Conservation (phyloP, 805 yeast species). For the Kodamaea nitidulidarum region DNA sequence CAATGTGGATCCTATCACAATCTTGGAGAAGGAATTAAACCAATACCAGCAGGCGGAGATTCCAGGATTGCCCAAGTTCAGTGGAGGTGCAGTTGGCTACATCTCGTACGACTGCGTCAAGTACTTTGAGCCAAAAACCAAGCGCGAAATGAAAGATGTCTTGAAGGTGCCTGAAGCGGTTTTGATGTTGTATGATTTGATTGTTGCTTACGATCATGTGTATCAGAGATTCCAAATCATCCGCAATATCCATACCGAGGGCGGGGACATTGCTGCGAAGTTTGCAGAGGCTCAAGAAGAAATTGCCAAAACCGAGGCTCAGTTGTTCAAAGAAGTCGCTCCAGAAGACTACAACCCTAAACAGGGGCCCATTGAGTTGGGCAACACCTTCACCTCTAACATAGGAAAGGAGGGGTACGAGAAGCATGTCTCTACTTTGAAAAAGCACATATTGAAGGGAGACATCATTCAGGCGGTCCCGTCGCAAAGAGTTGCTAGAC, state of each 20-base stretch:
- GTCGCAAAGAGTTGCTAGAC: conserved; percentile 93
- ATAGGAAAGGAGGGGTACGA: conserved; percentile 95
- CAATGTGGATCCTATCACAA: conserved; percentile 74
- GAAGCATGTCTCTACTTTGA: conserved; percentile 66
- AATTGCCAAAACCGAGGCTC: conserved; percentile 52
- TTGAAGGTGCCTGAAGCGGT: conserved; percentile 87
- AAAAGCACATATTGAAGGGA: conserved; percentile 80
- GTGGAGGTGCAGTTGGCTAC: conserved; percentile 97
- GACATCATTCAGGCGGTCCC: conserved; percentile 98
- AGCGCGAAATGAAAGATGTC: conserved; percentile 69
- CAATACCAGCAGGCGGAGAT: conserved; percentile 64
- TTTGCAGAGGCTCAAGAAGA: conserved; percentile 52
- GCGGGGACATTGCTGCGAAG: conserved; percentile 32
- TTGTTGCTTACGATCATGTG: conserved; percentile 91
- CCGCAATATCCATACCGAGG: conserved; percentile 56
- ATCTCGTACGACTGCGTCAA: conserved; percentile 94
- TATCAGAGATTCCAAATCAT: conserved; percentile 90
- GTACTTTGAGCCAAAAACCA: conserved; percentile 92
- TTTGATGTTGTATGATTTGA: conserved; percentile 84
- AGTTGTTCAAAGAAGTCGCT: conserved; percentile 43
- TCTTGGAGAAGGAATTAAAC: conserved; percentile 71
- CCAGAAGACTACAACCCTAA: conserved; percentile 55
- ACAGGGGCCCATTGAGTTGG: conserved; percentile 66
- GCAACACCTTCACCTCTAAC: conserved; percentile 77
- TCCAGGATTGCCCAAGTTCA: conserved; percentile 77